Conservation (phyloP, 768 basidiomycete genomes). For the Boletus subparvulus region DNA sequence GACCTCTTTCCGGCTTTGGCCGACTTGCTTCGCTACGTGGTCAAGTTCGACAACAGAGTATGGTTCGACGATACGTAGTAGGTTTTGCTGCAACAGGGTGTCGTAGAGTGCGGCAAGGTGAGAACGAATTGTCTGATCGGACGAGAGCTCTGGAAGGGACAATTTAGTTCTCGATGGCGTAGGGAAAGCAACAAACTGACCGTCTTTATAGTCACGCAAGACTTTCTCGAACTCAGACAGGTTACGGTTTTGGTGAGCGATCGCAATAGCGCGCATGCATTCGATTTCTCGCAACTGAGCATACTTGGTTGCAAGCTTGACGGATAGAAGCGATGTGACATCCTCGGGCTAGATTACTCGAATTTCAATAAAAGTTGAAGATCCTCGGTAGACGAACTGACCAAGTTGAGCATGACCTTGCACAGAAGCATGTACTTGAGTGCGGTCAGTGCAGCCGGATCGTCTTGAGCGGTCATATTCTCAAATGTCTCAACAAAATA, state of each 20-base stretch:
- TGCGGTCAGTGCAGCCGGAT: conserved; percentile 72
- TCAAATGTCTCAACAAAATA: conserved; percentile 99
- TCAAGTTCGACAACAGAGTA: conserved; percentile 91
- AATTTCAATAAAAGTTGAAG: not conserved
- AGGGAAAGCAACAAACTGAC: conserved; percentile 35
- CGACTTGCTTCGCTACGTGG: conserved; percentile 83
- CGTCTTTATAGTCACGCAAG: conserved; percentile 81
- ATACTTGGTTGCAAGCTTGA: conserved; percentile 88
- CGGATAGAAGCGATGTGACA: conserved; percentile 78
- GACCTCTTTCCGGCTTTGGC: conserved; percentile 83
- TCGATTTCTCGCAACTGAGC: conserved; percentile 87
- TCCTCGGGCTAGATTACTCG: conserved; percentile 74
- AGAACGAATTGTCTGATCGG: conserved; percentile 92
- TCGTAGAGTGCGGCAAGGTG: conserved; percentile 95
- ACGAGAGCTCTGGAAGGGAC: conserved; percentile 73
- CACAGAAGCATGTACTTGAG: conserved; percentile 98
- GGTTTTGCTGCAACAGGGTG: conserved; percentile 92
- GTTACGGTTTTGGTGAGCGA: conserved; percentile 90
- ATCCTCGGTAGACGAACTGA: conserved; percentile 38
- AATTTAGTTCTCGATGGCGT: not conserved
- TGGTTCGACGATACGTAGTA: conserved; percentile 93
- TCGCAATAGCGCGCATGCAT: conserved; percentile 92
- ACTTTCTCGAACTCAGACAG: conserved; percentile 88
- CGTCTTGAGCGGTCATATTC: conserved; percentile 75
- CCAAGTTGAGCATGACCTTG: conserved; percentile 96